phyloP scores from a whole-genome alignment of 495 filamentous ascomycete species.

The Letharia columbiana region DNA sequence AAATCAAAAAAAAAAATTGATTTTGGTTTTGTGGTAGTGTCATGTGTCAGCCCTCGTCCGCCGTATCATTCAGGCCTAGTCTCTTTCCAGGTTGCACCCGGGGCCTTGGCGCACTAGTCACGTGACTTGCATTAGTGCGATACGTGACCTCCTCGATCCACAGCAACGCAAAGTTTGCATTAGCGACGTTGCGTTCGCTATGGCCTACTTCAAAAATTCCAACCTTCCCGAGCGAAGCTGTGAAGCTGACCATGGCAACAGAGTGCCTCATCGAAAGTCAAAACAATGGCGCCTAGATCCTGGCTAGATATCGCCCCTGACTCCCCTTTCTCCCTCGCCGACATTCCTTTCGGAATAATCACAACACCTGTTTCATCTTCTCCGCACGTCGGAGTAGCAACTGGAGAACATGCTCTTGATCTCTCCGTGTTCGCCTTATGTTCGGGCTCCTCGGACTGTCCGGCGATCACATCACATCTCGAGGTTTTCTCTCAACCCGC shows the following conservation, averaged over 20 bases:
- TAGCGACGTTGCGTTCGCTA: neutral
- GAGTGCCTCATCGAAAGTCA: neutral
- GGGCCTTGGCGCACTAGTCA: too few species aligned
- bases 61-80: too few species aligned
- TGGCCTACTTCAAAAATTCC: neutral
- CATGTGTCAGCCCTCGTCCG: too few species aligned
- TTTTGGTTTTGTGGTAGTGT: too few species aligned
- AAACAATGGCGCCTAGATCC: slow-evolving; percentile 44
- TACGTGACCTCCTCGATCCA: neutral
- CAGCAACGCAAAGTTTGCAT: neutral
- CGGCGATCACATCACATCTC: slow-evolving; percentile 47
- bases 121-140: too few species aligned
- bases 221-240: neutral
- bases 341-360: slow-evolving; percentile 92
- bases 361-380: slow-evolving; percentile 43
- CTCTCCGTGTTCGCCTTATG: slow-evolving; percentile 54
- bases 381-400: slow-evolving; percentile 64
- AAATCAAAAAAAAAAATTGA: too few species aligned
- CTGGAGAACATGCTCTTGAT: slow-evolving; percentile 71
- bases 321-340: slow-evolving; percentile 75
- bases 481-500: slow-evolving; percentile 59
- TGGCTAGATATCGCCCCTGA: slow-evolving; percentile 58
- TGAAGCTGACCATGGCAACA: neutral
- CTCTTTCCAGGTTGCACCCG: too few species aligned
- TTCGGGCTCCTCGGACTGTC: slow-evolving; percentile 53